phyloP scores from a whole-genome alignment of 1,284 basidiomycete species.

The Lentinula novae-zelandiae region DNA sequence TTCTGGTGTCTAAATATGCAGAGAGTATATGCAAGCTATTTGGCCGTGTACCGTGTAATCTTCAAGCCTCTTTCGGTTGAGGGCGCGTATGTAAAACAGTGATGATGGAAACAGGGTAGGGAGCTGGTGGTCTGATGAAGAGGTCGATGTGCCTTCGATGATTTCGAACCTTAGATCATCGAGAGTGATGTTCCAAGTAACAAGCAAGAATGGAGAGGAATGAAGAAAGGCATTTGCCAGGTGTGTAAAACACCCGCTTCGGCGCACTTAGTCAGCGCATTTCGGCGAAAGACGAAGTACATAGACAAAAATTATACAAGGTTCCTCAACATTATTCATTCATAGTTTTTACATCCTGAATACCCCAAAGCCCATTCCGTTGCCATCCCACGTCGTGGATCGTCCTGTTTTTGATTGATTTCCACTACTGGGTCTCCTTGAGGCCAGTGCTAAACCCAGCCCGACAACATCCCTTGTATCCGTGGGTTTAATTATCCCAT shows the following conservation, averaged over 20 bases:
- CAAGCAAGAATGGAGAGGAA: background rate
- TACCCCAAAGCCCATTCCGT: conserved; percentile 77
- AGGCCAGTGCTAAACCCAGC: conserved; percentile 76
- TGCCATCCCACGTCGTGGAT: conserved; percentile 64
- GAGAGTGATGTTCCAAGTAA: background rate
- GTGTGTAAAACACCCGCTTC: background rate
- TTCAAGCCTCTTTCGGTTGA: no score
- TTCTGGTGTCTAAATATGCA: background rate
- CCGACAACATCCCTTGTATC: conserved; percentile 90
- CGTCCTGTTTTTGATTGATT: conserved; percentile 18
- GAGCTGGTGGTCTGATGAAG: no score
- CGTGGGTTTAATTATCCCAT: conserved; percentile 89
- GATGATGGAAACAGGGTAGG: no score
- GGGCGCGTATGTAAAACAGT: no score
- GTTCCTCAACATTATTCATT: background rate
- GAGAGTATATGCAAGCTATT: background rate
- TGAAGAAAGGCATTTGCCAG: background rate
- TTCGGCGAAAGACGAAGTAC: background rate
- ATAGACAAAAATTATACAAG: no score
- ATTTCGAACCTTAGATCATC: background rate
- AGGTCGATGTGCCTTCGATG: background rate
- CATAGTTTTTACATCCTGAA: conserved; percentile 74
- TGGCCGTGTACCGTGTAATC: no score
- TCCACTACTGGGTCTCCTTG: conserved; percentile 31
- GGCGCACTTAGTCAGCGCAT: background rate